Evolutionary conservation across 257 asterid genomes (phyloP).

Genomic region (Lavandula angustifolia): DNA sequence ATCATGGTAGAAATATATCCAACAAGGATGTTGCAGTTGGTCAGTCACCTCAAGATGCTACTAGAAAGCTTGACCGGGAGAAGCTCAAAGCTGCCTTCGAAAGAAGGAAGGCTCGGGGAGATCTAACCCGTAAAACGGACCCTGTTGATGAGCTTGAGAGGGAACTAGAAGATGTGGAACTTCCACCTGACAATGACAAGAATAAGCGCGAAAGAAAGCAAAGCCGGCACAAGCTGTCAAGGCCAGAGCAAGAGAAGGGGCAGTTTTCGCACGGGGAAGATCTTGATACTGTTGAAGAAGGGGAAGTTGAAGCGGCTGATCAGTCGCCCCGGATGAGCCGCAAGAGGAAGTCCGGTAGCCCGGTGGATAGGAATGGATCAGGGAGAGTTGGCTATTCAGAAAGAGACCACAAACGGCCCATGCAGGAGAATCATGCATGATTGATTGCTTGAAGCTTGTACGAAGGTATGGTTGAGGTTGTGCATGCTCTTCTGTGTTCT

Average conservation of each 20-base stretch:
- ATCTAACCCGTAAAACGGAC: constrained; percentile 52
- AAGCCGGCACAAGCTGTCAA: constrained; percentile 47
- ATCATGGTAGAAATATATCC: constrained; percentile 36
- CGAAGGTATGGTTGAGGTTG: not conserved
- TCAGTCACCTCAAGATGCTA: constrained; percentile 63
- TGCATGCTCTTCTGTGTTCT: not conserved
- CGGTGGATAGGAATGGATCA: constrained; percentile 51
- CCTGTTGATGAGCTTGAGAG: constrained; percentile 75
- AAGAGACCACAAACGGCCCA: constrained; percentile 72
- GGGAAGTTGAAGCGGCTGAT: constrained; percentile 68
- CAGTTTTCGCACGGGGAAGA: constrained; percentile 49
- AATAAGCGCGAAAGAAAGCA: constrained; percentile 49
- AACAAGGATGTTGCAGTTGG: constrained; percentile 44
- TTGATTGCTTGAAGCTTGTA: not conserved
- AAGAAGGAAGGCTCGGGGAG: constrained; percentile 73
- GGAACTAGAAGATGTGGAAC: constrained; percentile 75
- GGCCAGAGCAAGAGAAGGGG: constrained; percentile 51
- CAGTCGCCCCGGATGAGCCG: constrained; percentile 55
- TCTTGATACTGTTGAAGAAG: constrained; percentile 69
- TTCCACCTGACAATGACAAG: constrained; percentile 59
- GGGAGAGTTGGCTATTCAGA: constrained; percentile 66
- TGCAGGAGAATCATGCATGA: constrained; percentile 71
- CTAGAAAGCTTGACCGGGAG: constrained; percentile 65
- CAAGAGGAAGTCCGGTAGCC: constrained; percentile 70
- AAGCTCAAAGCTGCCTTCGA: constrained; percentile 81